Evolutionary conservation across 1,284 basidiomycete genomes (phyloP).

Genomic region (Fomitopsis betulina): DNA sequence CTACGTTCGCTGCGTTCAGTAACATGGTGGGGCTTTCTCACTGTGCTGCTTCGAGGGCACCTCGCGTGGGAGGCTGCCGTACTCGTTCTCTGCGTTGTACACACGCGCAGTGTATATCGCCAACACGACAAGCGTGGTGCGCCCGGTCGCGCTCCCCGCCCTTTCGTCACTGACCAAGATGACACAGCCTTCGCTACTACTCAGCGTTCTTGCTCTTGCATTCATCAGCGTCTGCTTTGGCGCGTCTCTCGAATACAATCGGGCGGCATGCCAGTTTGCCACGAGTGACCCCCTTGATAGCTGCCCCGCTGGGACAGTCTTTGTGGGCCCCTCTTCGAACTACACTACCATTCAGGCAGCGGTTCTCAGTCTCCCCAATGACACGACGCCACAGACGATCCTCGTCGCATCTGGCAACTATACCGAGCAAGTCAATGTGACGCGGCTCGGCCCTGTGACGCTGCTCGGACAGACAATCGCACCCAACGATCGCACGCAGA

Average conservation of each 20-base stretch:
- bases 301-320: background rate
- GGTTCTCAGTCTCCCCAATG: constrained; percentile 1
- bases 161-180: no score
- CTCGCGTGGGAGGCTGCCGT: no score
- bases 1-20: no score
- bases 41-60: no score
- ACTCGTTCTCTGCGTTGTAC: no score
- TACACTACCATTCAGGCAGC: constrained; percentile 2
- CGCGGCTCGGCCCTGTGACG: constrained; percentile 1
- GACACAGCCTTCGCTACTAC: background rate
- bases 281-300: background rate
- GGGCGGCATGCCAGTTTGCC: constrained; percentile 1
- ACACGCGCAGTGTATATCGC: no score
- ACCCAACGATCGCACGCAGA: background rate
- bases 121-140: no score
- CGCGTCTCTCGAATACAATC: background rate
- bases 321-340: constrained; percentile 1
- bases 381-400: constrained; percentile 2
- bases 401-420: constrained; percentile 3
- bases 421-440: constrained; percentile 5
- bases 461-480: constrained; percentile 1
- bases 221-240: background rate
- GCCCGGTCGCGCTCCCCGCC: no score
- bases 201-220: background rate
- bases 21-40: no score